Conservation (phyloP, 352 stramenopile species). For the Globisporangium okanoganense region DNA sequence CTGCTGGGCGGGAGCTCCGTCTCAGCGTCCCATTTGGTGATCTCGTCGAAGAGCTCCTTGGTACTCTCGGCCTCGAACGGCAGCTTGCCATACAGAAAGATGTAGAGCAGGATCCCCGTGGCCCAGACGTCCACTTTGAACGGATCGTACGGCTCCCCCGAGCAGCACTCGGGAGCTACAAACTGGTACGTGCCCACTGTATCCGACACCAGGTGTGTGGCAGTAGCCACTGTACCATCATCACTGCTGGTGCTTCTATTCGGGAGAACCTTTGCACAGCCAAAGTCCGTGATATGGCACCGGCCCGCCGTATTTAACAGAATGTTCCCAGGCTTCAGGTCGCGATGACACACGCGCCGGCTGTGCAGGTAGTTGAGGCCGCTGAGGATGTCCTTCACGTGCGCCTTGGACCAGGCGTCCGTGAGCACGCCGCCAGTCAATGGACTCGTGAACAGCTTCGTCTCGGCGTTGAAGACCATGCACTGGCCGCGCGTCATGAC, state of each 20-base stretch:
- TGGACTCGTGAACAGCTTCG: conserved; percentile 68
- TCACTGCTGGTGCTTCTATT: background rate
- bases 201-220: conserved; percentile 41
- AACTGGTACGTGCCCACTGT: conserved; percentile 91
- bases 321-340: conserved; percentile 91
- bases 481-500: conserved; percentile 79
- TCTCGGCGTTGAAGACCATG: conserved; percentile 72
- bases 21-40: conserved; percentile 33
- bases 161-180: conserved; percentile 84
- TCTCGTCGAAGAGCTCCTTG: conserved; percentile 81
- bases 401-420: conserved; percentile 57
- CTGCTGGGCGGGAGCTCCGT: conserved; percentile 27
- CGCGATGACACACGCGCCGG: conserved; percentile 78
- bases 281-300: conserved; percentile 88
- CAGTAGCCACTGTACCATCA: too few relatives aligned
- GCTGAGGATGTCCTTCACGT: conserved; percentile 71
- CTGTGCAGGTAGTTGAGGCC: conserved; percentile 80
- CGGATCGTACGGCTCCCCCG: conserved; percentile 76
- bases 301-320: conserved; percentile 73
- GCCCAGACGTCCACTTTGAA: conserved; percentile 87
- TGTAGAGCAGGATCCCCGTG: conserved; percentile 78
- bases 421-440: conserved; percentile 46
- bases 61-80: conserved; percentile 74
- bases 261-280: conserved; percentile 58
- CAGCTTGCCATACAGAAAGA: conserved; percentile 80